A percentile compares a stretch with the other conserved stretches of the same genome.
Conservation (phyloP, 1,139 yeast species). For the Saccharomyces hybrid region DNA sequence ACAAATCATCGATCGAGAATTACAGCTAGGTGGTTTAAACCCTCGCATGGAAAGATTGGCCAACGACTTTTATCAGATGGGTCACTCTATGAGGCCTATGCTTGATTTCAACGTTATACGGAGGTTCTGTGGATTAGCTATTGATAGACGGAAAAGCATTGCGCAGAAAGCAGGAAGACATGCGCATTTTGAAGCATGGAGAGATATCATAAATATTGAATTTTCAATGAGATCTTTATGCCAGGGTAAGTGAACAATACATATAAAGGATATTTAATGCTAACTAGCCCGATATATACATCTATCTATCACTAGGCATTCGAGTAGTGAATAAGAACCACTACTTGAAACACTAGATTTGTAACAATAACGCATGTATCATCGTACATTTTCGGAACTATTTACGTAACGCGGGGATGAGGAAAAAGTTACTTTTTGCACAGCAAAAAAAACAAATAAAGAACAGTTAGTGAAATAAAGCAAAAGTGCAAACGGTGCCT, state of each 20-base stretch:
- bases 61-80: conserved; percentile 30
- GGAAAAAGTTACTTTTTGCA: background rate
- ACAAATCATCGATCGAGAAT: conserved; percentile 59
- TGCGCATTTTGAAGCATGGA: conserved; percentile 55
- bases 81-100: conserved; percentile 42
- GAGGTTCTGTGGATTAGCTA: conserved; percentile 47
- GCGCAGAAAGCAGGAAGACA: conserved; percentile 53
- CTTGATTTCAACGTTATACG: conserved; percentile 54
- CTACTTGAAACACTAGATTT: background rate
- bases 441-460: background rate
- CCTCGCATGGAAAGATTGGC: conserved; percentile 65
- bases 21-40: conserved; percentile 71
- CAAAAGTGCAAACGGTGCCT: background rate
- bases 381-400: background rate
- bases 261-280: background rate
- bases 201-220: conserved; percentile 52
- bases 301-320: background rate
- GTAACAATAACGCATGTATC: background rate
- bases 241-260: background rate
- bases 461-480: background rate
- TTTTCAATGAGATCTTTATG: conserved; percentile 31
- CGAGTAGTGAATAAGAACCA: background rate
- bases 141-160: conserved; percentile 47
- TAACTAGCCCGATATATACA: background rate
- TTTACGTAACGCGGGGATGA: background rate